Base-by-base conservation (phyloP, 441 rosid genomes). In the Manihot esculenta region DNA sequence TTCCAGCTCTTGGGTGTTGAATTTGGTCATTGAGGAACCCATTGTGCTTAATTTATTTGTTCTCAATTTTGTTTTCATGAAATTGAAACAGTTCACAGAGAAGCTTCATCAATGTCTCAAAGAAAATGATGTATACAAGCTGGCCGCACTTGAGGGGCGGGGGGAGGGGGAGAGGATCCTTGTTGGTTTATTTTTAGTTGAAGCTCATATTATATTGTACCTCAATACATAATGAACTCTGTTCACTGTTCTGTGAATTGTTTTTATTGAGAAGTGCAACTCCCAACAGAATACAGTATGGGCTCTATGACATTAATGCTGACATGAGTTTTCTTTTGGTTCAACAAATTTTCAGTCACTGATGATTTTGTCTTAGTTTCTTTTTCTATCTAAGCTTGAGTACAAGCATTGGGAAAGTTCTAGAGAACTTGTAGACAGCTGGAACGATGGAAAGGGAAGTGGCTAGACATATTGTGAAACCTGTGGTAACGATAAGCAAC, bases 1-100 rank as follows among this genome's bases (percentile, higher is more conserved):
- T 74, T 62, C 47, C 74, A 38, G 72, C 78, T 83, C 81, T 74
- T 90, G 81, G 84, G 88, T 60, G 83, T 94, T 72, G 97, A 92
- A 74, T 89, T 94, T 74, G 86, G 91, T 59, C 69, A 68, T 74
- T 79, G 72, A 60, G 72, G 64, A 77, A 72, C 57, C 54, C 58
- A 45, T 69, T 62, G 15, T 26, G 60, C 48, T 67, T 59, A 62
- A 24, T 63, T 55, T 41, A 47, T n/a, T 55, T 35, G 50, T n/a
- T 11, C 5, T 62, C 17, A 3, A 62, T 66, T 58, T 26, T 15
- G 33, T 35, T 24, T 44, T 50, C 38, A 10, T 15, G 51, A n/a
- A 63, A 63, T 24, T 69, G 10, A 42, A 54, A 42, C 35, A 50
- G 26, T 3, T 67, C 35, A 21, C 18, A 8, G 57, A 59, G 50